Percentiles rank a stretch among this genome's conserved stretches.
Conservation (phyloP, 257 asterid species). For the Vinca minor region DNA sequence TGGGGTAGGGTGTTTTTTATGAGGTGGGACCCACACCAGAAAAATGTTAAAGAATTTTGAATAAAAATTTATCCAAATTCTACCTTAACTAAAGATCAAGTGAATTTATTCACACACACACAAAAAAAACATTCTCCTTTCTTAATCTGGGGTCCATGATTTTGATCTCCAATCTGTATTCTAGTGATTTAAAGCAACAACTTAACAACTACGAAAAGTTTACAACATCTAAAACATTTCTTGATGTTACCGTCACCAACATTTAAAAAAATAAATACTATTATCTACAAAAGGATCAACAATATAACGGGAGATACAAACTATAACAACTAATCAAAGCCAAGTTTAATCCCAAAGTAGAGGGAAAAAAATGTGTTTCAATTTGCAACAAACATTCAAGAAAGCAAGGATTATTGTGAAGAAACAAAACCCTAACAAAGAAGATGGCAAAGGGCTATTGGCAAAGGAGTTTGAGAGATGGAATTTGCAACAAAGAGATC, state of each 20-base stretch:
- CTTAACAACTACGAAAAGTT: neutral
- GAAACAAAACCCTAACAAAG: constrained; percentile 23
- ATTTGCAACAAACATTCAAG: constrained; percentile 32
- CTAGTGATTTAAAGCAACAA: neutral
- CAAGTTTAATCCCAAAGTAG: constrained; percentile 5
- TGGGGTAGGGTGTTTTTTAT: no score
- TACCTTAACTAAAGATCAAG: no score
- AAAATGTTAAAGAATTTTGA: no score
- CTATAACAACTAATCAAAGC: neutral
- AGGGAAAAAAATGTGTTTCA: constrained; percentile 35
- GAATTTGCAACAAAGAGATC: constrained; percentile 23
- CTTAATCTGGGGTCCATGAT: neutral
- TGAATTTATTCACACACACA: no score
- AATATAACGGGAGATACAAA: neutral
- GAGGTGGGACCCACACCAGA: no score
- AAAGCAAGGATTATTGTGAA: constrained; percentile 27
- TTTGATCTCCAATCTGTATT: neutral
- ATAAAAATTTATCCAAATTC: no score
- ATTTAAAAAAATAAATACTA: neutral
- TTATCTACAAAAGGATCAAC: neutral
- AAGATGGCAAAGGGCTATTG: constrained; percentile 33
- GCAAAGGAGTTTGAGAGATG: constrained; percentile 45
- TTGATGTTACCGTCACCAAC: constrained; percentile 8
- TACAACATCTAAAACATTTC: neutral
- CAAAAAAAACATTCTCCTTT: neutral